Evolutionary conservation across 495 filamentous ascomycete species (phyloP).

Genomic region (Hypoxylon crocopeplum): DNA sequence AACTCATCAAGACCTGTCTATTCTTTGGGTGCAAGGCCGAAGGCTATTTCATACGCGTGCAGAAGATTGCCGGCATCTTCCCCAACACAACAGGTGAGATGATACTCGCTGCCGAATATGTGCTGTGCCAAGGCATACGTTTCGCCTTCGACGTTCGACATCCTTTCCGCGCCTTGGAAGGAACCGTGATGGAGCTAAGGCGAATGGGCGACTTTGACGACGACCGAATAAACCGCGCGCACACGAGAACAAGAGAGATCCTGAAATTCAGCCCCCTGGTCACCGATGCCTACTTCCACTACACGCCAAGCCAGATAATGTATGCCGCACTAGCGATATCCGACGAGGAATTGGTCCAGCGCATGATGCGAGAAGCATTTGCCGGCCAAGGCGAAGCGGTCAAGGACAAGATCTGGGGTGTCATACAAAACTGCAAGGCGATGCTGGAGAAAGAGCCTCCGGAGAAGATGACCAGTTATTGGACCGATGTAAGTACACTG

Average conservation of each 20-base stretch:
- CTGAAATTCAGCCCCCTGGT: constrained; percentile 81
- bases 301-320: constrained; percentile 93
- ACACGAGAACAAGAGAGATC: constrained; percentile 70
- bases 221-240: constrained; percentile 68
- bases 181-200: constrained; percentile 80
- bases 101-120: constrained; percentile 86
- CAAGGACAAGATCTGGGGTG: constrained; percentile 54
- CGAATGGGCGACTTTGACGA: constrained; percentile 55
- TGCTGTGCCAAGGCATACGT: constrained; percentile 89
- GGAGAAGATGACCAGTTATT: constrained; percentile 48
- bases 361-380: constrained; percentile 78
- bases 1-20: constrained; percentile 83
- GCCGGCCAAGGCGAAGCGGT: constrained; percentile 38
- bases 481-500: constrained; percentile 45
- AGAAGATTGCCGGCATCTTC: constrained; percentile 64
- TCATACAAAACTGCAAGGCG: constrained; percentile 57
- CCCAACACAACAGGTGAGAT: constrained; percentile 73
- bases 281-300: constrained; percentile 95
- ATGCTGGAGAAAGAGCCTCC: constrained; percentile 58
- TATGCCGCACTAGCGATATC: constrained; percentile 77
- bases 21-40: constrained; percentile 95
- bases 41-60: constrained; percentile 75
- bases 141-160: constrained; percentile 94
- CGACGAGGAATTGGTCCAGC: constrained; percentile 72
- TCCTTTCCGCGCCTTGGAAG: constrained; percentile 86